Evolutionary conservation across 148 eudicot genomes (phyloP).

Genomic region (Camellia japonica): DNA sequence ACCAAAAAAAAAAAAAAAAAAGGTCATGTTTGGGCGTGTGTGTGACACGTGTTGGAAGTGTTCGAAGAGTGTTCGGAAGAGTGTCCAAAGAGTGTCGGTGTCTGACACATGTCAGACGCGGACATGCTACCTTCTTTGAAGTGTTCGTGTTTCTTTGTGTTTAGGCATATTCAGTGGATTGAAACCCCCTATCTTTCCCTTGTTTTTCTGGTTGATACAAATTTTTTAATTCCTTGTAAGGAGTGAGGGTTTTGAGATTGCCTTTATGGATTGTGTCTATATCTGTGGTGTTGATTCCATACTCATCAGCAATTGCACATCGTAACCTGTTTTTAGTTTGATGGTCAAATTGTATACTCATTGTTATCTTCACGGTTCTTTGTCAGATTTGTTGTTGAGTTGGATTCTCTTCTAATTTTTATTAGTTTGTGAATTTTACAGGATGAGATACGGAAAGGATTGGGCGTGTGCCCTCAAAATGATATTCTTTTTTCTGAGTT

Average conservation of each 20-base stretch:
- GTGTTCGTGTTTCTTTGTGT: too few species aligned
- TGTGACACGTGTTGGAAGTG: too few species aligned
- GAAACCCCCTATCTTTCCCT: background rate
- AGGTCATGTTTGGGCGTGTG: too few species aligned
- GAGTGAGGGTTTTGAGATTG: too few species aligned
- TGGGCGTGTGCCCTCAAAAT: slow-evolving; percentile 97
- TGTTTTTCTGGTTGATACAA: background rate
- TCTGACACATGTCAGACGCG: too few species aligned
- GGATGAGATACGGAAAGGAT: slow-evolving; percentile 83
- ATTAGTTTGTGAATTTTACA: slow-evolving; percentile 35
- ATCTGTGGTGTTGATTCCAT: background rate
- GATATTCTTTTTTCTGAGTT: slow-evolving; percentile 96
- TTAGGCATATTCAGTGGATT: too few species aligned
- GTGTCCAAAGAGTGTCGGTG: too few species aligned
- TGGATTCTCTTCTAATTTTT: slow-evolving; percentile 1
- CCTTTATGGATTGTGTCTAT: background rate
- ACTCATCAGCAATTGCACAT: background rate
- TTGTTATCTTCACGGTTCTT: background rate
- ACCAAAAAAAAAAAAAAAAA: too few species aligned
- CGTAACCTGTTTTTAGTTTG: background rate
- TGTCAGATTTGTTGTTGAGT: background rate
- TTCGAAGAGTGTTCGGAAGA: too few species aligned
- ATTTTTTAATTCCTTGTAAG: too few species aligned
- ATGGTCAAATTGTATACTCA: background rate
- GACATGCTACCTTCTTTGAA: too few species aligned